phyloP scores from a whole-genome alignment of 805 yeast species.

The Yamadazyma akitaensis region DNA sequence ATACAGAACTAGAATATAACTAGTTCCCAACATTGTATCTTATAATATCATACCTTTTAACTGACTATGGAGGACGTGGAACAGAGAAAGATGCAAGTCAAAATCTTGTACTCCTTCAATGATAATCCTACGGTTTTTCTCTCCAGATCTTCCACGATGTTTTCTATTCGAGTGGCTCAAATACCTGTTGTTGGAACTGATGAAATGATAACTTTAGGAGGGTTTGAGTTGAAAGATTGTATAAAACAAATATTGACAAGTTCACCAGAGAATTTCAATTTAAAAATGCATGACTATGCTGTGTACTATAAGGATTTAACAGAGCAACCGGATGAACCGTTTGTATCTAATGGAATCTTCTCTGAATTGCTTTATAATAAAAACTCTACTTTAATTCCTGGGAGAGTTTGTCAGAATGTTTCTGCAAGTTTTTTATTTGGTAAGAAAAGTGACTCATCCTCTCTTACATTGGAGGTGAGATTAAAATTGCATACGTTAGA shows the following conservation, averaged over 20 bases:
- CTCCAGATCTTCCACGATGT: constrained; percentile 34
- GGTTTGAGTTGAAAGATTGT: constrained; percentile 38
- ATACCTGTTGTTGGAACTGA: constrained; percentile 28
- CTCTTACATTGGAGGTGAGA: constrained; percentile 56
- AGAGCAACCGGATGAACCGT: constrained; percentile 48
- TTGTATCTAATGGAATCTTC: constrained; percentile 41
- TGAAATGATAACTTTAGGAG: constrained; percentile 37
- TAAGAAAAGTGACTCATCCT: constrained; percentile 29
- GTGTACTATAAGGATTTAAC: constrained; percentile 46
- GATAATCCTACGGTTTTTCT: constrained; percentile 41
- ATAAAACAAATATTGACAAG: constrained; percentile 34
- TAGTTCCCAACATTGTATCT: not conserved
- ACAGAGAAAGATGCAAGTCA: constrained; percentile 42
- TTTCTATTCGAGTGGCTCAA: constrained; percentile 36
- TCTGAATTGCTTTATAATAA: constrained; percentile 27
- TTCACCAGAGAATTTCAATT: constrained; percentile 42
- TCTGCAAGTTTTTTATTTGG: constrained; percentile 42
- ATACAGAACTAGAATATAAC: not conserved
- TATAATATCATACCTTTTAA: not conserved
- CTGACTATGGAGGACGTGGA: constrained; percentile 11
- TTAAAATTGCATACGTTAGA: constrained; percentile 46
- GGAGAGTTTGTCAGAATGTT: constrained; percentile 58
- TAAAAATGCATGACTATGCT: constrained; percentile 39
- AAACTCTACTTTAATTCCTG: constrained; percentile 35
- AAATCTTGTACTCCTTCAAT: constrained; percentile 44